Base-by-base conservation (phyloP, 768 basidiomycete genomes). In the Mycena latifolia region DNA sequence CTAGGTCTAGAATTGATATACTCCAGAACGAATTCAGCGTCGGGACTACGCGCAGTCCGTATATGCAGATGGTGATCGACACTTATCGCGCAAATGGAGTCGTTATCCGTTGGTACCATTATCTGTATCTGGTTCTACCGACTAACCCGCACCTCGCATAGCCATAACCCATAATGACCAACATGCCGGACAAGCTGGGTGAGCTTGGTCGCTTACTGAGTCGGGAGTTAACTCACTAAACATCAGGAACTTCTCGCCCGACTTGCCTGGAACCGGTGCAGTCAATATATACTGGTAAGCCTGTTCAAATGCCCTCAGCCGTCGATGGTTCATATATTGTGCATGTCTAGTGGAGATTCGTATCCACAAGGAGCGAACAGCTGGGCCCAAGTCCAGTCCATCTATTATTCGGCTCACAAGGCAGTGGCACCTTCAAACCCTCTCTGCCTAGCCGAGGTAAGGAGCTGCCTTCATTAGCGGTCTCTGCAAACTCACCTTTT, bases 141-240 rank as follows among this genome's bases (percentile, higher is more conserved):
- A 59, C 39, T 27, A 48, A 39, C 20, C 15, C 10, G 11, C 37
- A 12, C n/a, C 5, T 25, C 46, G 17, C 24, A 8, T 55, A 86
- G 85, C 85, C 5, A 85, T 82, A 24, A 85, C 78, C 9, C 78
- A 80, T 68, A 86, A 86, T 48, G 84, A 85, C 63, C 83, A 85
- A 66, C 84, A 86, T 70, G 77, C 76, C 27, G 85, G 85, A 9
- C 74, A 76, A 60, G 76, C 79, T 17, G 84, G 85, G 60, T 70
- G 24, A 18, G 67, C 25, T 17, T 27, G n/a, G 41, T 28, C 18
- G 20, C 37, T 1, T 6, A 2, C 14, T 14, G 10, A 46, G n/a
- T 18, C 14, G 9, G 27, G 41, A 24, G 14, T 39, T 35, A 39
- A 39, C 47, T 37, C 5, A 57, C n/a, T 27, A 14, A 7, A 17